phyloP scores from a whole-genome alignment of 805 yeast species.

The Kodamaea neixiangensis region DNA sequence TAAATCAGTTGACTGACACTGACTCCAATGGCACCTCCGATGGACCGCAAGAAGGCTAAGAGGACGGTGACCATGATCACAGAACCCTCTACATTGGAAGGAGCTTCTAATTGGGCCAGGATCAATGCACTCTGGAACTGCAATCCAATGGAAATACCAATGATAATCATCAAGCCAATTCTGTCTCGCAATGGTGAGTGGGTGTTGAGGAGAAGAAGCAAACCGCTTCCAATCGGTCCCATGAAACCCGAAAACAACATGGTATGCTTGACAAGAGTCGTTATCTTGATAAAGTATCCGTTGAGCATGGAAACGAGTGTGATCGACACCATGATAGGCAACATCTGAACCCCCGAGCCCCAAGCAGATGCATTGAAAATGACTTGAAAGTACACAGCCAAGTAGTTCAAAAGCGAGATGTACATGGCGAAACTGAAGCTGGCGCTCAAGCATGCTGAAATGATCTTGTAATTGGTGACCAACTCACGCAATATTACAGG shows the following conservation, averaged over 20 bases:
- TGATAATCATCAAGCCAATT: conserved; percentile 16
- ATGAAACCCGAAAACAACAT: conserved; percentile 13
- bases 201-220: conserved; percentile 11
- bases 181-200: conserved; percentile 8
- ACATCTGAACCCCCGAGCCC: conserved; percentile 46
- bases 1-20: conserved; percentile 34
- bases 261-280: conserved; percentile 15
- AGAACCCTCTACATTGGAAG: conserved; percentile 35
- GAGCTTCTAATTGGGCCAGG: conserved; percentile 39
- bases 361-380: conserved; percentile 43
- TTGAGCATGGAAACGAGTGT: conserved; percentile 36
- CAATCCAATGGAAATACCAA: conserved; percentile 18
- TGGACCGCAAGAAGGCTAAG: conserved; percentile 31
- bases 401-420: conserved; percentile 25
- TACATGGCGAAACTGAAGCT: conserved; percentile 18
- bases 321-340: conserved; percentile 45
- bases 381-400: conserved; percentile 52
- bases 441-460: conserved; percentile 29
- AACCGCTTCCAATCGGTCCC: conserved; percentile 14
- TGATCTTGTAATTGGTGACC: conserved; percentile 25
- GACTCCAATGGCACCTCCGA: conserved; percentile 36
- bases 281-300: conserved; percentile 21
- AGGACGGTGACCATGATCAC: conserved; percentile 36
- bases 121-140: conserved; percentile 32
- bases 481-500: conserved; percentile 50